These are phyloP conservation scores for Margaritispora aquatica DNA, from an alignment of 495 filamentous ascomycete genomes.

Conservation along the genomic window DNA sequence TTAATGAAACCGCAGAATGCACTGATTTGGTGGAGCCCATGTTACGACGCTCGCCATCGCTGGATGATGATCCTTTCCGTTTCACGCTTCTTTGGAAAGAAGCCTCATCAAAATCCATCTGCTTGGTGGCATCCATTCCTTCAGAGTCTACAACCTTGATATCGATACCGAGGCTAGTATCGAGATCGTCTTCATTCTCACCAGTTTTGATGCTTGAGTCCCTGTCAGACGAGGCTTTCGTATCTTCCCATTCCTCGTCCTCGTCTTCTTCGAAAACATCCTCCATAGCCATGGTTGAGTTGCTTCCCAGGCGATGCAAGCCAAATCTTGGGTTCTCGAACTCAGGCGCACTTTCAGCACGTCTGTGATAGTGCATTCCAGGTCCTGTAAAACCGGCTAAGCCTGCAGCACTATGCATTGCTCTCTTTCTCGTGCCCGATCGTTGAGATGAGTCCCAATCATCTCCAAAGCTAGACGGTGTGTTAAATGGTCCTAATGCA, in stretches of 20 bases:
- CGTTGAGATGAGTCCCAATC: constrained; percentile 51
- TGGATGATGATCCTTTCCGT: constrained; percentile 34
- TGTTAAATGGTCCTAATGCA: constrained; percentile 89
- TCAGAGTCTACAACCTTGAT: constrained; percentile 41
- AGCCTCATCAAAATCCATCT: constrained; percentile 19
- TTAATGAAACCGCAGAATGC: constrained; percentile 33
- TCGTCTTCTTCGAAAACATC: constrained; percentile 98
- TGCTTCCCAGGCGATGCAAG: constrained; percentile 52
- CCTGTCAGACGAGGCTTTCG: constrained; percentile 34
- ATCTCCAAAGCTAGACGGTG: constrained; percentile 47
- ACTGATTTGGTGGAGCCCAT: constrained; percentile 29
- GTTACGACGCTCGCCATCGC: constrained; percentile 23
- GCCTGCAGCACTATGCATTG: constrained; percentile 83
- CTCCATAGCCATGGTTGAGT: constrained; percentile 68
- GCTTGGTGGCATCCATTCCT: constrained; percentile 4
- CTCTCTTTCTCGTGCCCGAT: constrained; percentile 57
- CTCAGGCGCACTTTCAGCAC: constrained; percentile 85
- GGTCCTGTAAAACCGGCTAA: constrained; percentile 70
- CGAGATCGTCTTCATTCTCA: constrained; percentile 25
- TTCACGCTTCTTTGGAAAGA: constrained; percentile 24
- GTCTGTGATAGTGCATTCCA: constrained; percentile 84
- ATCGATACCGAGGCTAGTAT: constrained; percentile 43
- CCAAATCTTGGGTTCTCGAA: constrained; percentile 64
- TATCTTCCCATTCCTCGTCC: constrained; percentile 49
- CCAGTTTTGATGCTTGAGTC: constrained; percentile 29